Base-by-base conservation (phyloP, 148 eudicot genomes). In the Nepenthes gracilis region DNA sequence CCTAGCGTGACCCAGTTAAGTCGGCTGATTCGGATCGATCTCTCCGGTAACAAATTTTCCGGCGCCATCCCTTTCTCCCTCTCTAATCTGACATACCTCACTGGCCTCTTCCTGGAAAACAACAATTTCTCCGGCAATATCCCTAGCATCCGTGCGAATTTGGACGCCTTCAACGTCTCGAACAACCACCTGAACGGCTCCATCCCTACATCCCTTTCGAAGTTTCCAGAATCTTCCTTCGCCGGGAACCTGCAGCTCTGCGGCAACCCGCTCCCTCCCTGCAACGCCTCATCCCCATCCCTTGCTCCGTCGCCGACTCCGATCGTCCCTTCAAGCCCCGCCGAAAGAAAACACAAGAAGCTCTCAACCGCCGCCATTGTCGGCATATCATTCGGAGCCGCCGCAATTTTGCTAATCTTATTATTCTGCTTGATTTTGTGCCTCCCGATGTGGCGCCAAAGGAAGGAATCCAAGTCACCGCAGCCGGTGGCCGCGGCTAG, bases 111-210 rank as follows among this genome's bases (percentile, higher is more conserved):
- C 7, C 37, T 93, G 2, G 65, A 93, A 47, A 77, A 76, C 37
- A 93, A 92, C 35, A 32, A 54, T 1, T 93, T 93, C 35, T 66
- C 79, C 1, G 98, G 95, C 2, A 15, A 54, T 4, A 54, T 93
- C 1, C 98, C 98, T 1, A 88, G 82, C 54, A 73, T 88, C 14
- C 67, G 47, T 12, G 69, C 65, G 1, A 5, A 35, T 12, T 64
- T 90, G 8, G 11, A 4, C 0, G 66, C 62, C 9, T 85, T 93
- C 45, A 78, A 88, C 60, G 88, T 88, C 1, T 78, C 96, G 0
- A 67, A 81, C 58, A 93, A 93, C 50, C 65, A 60, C 0, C 72
- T 93, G 12, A 88, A 84, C 33, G 98, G 98, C 2, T 88, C 96
- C 3, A 80, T 92, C 15, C 96, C 98, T 0, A 43, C 43, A 12